Evolutionary conservation across 2,329 filamentous ascomycete genomes (phyloP).

Genomic region (Trichophyton simii): DNA sequence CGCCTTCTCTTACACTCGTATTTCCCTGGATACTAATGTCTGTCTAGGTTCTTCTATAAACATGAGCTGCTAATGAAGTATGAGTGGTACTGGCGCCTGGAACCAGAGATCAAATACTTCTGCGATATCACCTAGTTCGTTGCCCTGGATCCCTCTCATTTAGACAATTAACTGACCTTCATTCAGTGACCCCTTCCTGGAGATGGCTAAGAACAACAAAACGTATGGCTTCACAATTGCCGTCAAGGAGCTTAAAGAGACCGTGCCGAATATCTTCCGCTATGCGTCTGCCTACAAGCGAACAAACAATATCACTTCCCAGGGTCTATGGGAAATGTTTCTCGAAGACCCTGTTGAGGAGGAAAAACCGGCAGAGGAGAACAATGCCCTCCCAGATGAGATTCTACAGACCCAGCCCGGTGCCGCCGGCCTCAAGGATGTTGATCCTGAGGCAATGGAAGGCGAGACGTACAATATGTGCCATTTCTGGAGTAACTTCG

Average conservation of each 20-base stretch:
- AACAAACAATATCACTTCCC: slow-evolving; percentile 74
- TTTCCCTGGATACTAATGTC: slow-evolving; percentile 1
- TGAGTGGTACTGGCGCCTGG: slow-evolving; percentile 98
- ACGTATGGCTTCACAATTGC: slow-evolving; percentile 98
- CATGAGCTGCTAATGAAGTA: slow-evolving; percentile 91
- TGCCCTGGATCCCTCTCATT: not conserved
- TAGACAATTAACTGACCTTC: slow-evolving; percentile 24
- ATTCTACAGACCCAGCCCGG: slow-evolving; percentile 64
- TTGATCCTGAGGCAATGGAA: slow-evolving; percentile 90
- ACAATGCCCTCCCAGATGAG: slow-evolving; percentile 66
- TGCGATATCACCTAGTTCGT: slow-evolving; percentile 96
- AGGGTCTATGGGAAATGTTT: slow-evolving; percentile 99
- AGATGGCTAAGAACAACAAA: slow-evolving; percentile 91
- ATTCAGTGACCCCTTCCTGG: slow-evolving; percentile 75
- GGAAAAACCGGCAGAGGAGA: slow-evolving; percentile 45
- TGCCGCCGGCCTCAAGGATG: slow-evolving; percentile 57
- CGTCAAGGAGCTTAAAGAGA: slow-evolving; percentile 94
- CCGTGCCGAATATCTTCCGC: slow-evolving; percentile 95
- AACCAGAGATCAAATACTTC: slow-evolving; percentile 99
- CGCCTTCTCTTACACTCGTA: not conserved
- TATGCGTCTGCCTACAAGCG: slow-evolving; percentile 98
- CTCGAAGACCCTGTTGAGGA: slow-evolving; percentile 50
- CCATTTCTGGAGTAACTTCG: slow-evolving; percentile 99
- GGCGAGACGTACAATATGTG: slow-evolving; percentile 99
- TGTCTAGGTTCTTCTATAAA: slow-evolving; percentile 81